Percentiles rank a stretch among this genome's conserved stretches.
phyloP scores from a whole-genome alignment of 208 protist genomes.

The Wallacemonas sp. region DNA sequence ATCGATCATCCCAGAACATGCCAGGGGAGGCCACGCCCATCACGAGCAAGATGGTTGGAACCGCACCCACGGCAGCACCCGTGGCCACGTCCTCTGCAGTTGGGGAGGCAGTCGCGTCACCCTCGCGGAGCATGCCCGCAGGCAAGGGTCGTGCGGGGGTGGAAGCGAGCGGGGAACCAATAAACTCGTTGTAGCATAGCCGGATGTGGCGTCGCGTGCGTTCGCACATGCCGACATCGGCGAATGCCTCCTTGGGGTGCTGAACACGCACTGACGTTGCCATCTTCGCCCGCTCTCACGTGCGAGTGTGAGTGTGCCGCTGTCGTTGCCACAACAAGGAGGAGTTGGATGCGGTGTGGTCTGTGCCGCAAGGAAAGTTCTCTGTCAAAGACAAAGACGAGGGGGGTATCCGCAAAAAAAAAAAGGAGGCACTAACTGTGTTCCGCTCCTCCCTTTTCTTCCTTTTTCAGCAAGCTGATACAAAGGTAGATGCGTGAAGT shows the following conservation, averaged over 20 bases:
- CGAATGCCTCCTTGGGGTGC: slow-evolving; percentile 30
- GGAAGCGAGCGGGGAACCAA: neutral
- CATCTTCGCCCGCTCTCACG: no score
- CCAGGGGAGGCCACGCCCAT: slow-evolving; percentile 53
- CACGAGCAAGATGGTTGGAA: slow-evolving; percentile 51
- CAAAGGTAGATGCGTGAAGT: no score
- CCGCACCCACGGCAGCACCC: neutral
- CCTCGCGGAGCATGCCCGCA: neutral
- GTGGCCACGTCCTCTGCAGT: slow-evolving; percentile 3
- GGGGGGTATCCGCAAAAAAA: no score
- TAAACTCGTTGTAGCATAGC: slow-evolving; percentile 75
- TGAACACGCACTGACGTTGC: no score
- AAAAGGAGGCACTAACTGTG: no score
- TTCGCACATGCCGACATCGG: slow-evolving; percentile 51
- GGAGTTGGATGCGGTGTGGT: no score
- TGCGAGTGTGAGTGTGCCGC: neutral
- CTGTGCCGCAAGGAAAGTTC: no score
- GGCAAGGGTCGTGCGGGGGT: neutral
- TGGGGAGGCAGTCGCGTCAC: neutral
- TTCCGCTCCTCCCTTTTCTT: no score
- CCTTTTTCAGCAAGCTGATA: no score
- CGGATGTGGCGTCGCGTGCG: slow-evolving; percentile 41
- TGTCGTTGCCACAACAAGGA: no score
- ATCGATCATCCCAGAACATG: slow-evolving; percentile 52
- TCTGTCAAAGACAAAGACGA: no score